Percentiles rank a stretch among this genome's conserved stretches.
Evolutionary conservation across 257 asterid species (phyloP).

Genomic region (Solanum chaucha): DNA sequence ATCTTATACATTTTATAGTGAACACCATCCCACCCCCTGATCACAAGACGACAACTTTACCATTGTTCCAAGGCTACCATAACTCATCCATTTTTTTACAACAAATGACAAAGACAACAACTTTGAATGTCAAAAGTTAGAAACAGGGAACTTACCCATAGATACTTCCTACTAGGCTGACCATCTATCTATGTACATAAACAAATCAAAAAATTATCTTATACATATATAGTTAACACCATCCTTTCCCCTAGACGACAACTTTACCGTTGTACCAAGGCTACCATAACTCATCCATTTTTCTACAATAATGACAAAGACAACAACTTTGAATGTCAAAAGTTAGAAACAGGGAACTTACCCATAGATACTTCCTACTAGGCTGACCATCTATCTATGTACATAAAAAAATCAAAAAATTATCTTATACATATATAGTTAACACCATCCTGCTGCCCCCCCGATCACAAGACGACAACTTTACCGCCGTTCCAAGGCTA

Average conservation of each 20-base stretch:
- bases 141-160: conserved; percentile 52
- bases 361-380: conserved; percentile 60
- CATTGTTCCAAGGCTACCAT: background rate
- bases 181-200: conserved; percentile 15
- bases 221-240: no score
- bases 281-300: background rate
- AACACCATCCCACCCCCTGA: background rate
- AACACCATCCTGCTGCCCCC: no score
- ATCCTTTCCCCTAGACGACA: no score
- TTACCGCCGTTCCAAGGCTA: no score
- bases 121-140: background rate
- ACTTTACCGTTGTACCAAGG: no score
- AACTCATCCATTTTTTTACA: background rate
- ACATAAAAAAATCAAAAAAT: conserved; percentile 3
- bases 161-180: conserved; percentile 45
- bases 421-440: no score
- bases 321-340: background rate
- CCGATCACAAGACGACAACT: no score
- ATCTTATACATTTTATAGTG: background rate
- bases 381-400: conserved; percentile 39
- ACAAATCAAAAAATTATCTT: conserved; percentile 1
- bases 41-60: background rate
- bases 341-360: conserved; percentile 14
- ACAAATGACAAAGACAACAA: background rate
- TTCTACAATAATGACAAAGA: background rate